Percentiles rank a stretch among this genome's conserved stretches.
Conservation (phyloP, 2,329 filamentous ascomycete species). For the Arthroderma uncinatum region DNA sequence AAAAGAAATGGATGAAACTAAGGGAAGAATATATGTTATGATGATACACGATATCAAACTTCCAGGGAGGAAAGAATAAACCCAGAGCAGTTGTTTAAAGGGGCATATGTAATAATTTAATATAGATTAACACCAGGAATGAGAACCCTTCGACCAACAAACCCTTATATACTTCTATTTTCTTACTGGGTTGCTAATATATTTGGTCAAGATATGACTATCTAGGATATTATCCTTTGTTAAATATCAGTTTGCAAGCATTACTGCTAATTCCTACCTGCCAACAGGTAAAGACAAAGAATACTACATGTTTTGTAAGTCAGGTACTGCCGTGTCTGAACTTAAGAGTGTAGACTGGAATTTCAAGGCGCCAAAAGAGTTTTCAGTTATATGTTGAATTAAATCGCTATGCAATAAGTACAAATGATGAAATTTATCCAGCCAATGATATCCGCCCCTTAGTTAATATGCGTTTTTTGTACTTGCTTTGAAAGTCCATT, state of each 20-base stretch:
- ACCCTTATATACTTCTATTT: background rate
- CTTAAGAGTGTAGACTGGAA: background rate
- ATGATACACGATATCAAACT: background rate
- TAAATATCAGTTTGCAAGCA: too few species aligned
- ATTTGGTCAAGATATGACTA: too few species aligned
- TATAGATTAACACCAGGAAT: background rate
- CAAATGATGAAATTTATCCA: background rate
- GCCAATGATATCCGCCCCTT: background rate
- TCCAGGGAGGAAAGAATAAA: background rate
- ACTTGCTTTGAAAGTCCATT: background rate
- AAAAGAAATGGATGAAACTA: background rate
- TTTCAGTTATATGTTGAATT: background rate
- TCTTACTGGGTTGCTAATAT: background rate
- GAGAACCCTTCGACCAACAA: background rate
- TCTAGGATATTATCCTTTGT: too few species aligned
- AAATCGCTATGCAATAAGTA: conserved; percentile 2
- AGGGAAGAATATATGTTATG: background rate
- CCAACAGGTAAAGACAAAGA: too few species aligned
- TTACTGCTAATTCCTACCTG: too few species aligned
- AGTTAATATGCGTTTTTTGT: background rate
- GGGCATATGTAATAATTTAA: background rate
- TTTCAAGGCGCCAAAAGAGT: background rate
- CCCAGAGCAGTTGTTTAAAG: background rate
- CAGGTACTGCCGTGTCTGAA: too few species aligned
- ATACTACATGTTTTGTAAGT: too few species aligned